These are phyloP conservation scores for Neophaeococcomyces mojaviensis DNA, from an alignment of 2,329 filamentous ascomycete species.

Conservation along the genomic window DNA sequence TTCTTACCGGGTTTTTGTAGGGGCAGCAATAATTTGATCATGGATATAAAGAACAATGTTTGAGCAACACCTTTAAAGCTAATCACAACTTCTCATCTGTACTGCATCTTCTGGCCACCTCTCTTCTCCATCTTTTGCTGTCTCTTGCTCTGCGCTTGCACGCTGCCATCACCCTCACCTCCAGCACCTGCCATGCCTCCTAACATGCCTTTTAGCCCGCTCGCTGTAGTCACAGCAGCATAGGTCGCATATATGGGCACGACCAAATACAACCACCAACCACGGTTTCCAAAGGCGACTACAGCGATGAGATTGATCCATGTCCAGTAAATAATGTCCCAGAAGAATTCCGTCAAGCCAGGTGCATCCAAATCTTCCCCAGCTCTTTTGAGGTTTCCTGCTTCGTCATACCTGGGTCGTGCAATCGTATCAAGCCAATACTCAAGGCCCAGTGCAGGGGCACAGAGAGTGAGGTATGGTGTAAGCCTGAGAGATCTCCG, in stretches of 20 bases:
- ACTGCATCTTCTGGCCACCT: constrained; percentile 37
- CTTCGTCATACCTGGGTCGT: constrained; percentile 63
- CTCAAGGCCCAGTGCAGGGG: constrained; percentile 71
- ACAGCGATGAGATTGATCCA: constrained; percentile 71
- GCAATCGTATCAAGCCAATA: constrained; percentile 78
- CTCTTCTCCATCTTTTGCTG: constrained; percentile 49
- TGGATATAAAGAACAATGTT: no score
- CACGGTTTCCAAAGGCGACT: constrained; percentile 72
- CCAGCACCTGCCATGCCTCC: constrained; percentile 36
- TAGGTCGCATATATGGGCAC: constrained; percentile 44
- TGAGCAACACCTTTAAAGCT: no score
- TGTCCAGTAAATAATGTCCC: constrained; percentile 92
- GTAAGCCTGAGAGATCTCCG: constrained; percentile 55
- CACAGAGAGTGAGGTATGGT: constrained; percentile 64
- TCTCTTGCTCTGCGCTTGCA: constrained; percentile 39
- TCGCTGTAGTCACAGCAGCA: constrained; percentile 39
- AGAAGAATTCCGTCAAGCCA: constrained; percentile 95
- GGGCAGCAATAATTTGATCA: no score
- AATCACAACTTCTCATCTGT: constrained; percentile 36
- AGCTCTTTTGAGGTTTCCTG: constrained; percentile 58
- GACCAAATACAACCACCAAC: constrained; percentile 56
- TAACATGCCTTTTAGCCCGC: constrained; percentile 35
- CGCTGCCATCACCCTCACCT: constrained; percentile 26
- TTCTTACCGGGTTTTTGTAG: no score
- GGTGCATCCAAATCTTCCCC: constrained; percentile 83